These are phyloP conservation scores for Apiotrichum mycotoxinovorans DNA, from an alignment of 1,284 basidiomycete genomes.

Conservation along the genomic window DNA sequence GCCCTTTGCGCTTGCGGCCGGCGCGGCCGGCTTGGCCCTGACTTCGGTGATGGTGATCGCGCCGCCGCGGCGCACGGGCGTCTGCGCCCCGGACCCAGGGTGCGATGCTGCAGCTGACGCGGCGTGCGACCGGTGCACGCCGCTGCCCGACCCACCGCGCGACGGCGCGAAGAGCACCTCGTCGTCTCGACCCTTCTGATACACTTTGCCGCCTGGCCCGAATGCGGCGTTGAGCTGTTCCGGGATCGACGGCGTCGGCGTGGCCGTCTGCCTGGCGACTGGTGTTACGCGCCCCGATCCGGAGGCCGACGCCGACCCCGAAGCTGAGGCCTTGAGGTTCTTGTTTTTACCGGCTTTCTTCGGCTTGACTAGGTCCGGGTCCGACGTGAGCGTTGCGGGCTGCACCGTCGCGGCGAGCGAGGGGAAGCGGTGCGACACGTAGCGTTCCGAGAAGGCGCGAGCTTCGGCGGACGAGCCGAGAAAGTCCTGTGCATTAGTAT, in stretches of 20 bases:
- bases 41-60: conserved; percentile 29
- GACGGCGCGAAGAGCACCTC: conserved; percentile 1
- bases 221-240: conserved; percentile 30
- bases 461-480: conserved; percentile 38
- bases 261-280: not conserved
- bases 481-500: conserved; percentile 36
- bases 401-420: conserved; percentile 19
- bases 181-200: conserved; percentile 34
- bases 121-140: not conserved
- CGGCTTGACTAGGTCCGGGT: conserved; percentile 3
- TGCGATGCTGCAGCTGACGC: not conserved
- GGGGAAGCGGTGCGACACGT: conserved; percentile 40
- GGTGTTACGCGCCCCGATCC: not conserved
- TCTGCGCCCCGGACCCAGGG: conserved; percentile 10
- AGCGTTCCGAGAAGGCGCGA: conserved; percentile 38
- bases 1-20: conserved; percentile 9
- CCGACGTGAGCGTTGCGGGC: conserved; percentile 1
- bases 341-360: conserved; percentile 8
- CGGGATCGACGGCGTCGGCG: not conserved
- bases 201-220: conserved; percentile 34
- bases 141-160: conserved; percentile 6
- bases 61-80: conserved; percentile 14
- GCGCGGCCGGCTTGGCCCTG: not conserved
- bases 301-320: not conserved
- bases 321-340: too few species aligned